Percentiles rank a stretch among this genome's conserved stretches.
Evolutionary conservation across 148 eudicot genomes (phyloP).

Genomic region (Vaccinium darrowii): DNA sequence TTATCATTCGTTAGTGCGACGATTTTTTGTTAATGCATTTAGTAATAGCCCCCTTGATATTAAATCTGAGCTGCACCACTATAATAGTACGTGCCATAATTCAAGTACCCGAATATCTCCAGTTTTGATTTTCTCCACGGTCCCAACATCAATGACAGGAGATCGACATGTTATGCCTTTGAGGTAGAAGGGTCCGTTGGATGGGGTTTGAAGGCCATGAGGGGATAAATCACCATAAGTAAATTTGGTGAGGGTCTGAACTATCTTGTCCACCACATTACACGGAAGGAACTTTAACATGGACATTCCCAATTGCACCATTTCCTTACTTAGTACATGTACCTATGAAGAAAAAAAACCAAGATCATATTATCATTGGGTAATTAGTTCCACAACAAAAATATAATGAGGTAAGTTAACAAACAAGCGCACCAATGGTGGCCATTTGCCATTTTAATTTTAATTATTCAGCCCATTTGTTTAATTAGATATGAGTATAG

Average conservation of each 20-base stretch:
- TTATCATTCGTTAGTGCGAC: too few relatives aligned
- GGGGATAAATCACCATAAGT: slow-evolving; percentile 23
- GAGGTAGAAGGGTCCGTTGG: slow-evolving; percentile 31
- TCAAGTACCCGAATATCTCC: slow-evolving; percentile 29
- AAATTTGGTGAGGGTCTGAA: slow-evolving; percentile 10
- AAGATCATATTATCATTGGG: not conserved
- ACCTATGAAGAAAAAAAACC: slow-evolving; percentile 14
- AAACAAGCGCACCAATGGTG: not conserved
- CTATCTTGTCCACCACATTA: slow-evolving; percentile 26
- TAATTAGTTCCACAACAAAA: too few relatives aligned
- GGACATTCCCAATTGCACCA: slow-evolving; percentile 31
- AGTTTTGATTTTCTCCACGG: slow-evolving; percentile 24
- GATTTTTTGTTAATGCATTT: too few relatives aligned
- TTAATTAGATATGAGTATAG: not conserved
- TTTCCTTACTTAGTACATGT: slow-evolving; percentile 28
- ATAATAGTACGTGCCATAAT: too few relatives aligned
- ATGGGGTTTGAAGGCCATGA: slow-evolving; percentile 33
- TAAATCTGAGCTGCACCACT: too few relatives aligned
- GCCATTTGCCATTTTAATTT: not conserved
- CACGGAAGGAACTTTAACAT: slow-evolving; percentile 24
- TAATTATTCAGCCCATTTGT: not conserved
- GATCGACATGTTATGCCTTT: slow-evolving; percentile 27
- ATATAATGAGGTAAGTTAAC: not conserved
- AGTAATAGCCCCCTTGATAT: too few relatives aligned
- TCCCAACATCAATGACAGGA: slow-evolving; percentile 45